These are phyloP conservation scores for Pulveroboletus sp. DNA, from an alignment of 768 basidiomycete genomes.

Conservation along the genomic window DNA sequence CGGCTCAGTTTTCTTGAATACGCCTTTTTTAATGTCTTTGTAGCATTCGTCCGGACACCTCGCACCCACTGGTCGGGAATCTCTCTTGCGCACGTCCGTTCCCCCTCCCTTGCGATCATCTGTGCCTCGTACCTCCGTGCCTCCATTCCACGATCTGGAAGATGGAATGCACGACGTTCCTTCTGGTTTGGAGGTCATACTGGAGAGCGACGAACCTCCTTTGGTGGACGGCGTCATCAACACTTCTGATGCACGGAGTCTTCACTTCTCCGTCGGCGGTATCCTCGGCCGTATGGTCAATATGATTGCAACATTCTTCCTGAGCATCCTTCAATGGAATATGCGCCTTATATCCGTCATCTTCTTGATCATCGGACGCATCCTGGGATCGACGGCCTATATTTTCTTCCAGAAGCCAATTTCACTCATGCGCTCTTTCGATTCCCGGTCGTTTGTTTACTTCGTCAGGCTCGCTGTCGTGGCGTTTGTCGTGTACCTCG, in stretches of 20 bases:
- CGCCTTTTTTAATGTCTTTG: slow-evolving; percentile 4
- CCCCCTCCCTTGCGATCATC: slow-evolving; percentile 38
- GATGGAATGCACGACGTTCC: slow-evolving; percentile 39
- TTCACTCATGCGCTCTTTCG: slow-evolving; percentile 35
- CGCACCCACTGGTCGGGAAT: slow-evolving; percentile 35
- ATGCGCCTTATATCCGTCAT: slow-evolving; percentile 31
- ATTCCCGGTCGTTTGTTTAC: slow-evolving; percentile 29
- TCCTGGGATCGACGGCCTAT: slow-evolving; percentile 48
- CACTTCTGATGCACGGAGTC: slow-evolving; percentile 16
- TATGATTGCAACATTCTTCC: slow-evolving; percentile 28
- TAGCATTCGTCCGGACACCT: slow-evolving; percentile 26
- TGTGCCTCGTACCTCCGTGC: slow-evolving; percentile 37
- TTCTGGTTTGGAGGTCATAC: slow-evolving; percentile 57
- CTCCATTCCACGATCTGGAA: slow-evolving; percentile 28
- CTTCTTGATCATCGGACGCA: slow-evolving; percentile 43
- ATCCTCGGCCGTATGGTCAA: slow-evolving; percentile 44
- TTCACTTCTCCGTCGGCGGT: slow-evolving; percentile 44
- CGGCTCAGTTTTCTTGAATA: slow-evolving; percentile 21
- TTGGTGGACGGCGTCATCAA: slow-evolving; percentile 26
- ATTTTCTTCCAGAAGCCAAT: slow-evolving; percentile 47
- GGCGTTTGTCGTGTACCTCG: slow-evolving; percentile 40
- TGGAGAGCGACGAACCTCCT: slow-evolving; percentile 57
- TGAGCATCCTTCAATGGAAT: slow-evolving; percentile 22
- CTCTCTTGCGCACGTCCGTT: slow-evolving; percentile 33
- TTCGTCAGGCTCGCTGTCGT: slow-evolving; percentile 43